These are phyloP conservation scores for Saturnispora silvae DNA, from an alignment of 805 yeast species.

Conservation along the genomic window DNA sequence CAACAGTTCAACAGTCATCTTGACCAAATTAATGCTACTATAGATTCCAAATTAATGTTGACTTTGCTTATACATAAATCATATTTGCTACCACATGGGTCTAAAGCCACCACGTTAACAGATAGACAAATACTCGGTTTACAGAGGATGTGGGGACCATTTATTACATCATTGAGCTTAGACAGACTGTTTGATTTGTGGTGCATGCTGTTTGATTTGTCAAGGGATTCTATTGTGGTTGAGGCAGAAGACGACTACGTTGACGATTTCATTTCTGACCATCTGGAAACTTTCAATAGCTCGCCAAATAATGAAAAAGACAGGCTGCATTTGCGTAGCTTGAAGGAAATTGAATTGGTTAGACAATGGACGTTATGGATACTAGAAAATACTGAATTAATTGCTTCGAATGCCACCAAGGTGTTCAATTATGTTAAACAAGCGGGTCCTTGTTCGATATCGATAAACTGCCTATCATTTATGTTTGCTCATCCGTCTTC, in stretches of 20 bases:
- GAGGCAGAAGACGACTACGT: slow-evolving; percentile 4
- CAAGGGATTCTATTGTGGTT: slow-evolving; percentile 6
- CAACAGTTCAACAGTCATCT: no score
- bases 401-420: slow-evolving; percentile 7
- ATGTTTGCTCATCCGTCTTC: background rate
- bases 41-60: slow-evolving; percentile 13
- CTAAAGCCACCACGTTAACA: slow-evolving; percentile 10
- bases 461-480: slow-evolving; percentile 1
- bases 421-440: background rate
- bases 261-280: slow-evolving; percentile 2
- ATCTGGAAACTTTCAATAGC: background rate
- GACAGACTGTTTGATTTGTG: slow-evolving; percentile 15
- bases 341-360: slow-evolving; percentile 6
- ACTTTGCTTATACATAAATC: slow-evolving; percentile 24
- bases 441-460: slow-evolving; percentile 3
- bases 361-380: slow-evolving; percentile 10
- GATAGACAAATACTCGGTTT: slow-evolving; percentile 22
- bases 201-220: slow-evolving; percentile 10
- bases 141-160: slow-evolving; percentile 23
- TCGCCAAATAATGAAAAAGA: background rate
- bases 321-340: slow-evolving; percentile 5
- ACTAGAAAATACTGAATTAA: slow-evolving; percentile 11
- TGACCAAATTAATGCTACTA: slow-evolving; percentile 6
- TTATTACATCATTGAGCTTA: slow-evolving; percentile 16
- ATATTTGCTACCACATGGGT: slow-evolving; percentile 23